These are phyloP conservation scores for Colletotrichum echinochloae DNA, from an alignment of 2,329 filamentous ascomycete genomes.

Conservation along the genomic window DNA sequence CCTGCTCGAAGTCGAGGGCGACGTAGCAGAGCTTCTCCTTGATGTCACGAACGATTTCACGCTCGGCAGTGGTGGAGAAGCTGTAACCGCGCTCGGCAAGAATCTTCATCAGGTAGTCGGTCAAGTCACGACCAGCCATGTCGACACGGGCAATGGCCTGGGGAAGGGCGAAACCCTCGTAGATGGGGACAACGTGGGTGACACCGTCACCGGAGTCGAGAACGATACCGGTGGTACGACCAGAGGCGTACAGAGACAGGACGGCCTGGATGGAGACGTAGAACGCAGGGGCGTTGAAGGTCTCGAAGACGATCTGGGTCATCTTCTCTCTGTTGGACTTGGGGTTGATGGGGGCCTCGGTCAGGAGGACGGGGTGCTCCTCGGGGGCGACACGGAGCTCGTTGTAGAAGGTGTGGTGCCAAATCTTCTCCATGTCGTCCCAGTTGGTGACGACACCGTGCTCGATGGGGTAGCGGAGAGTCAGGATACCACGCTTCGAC, in stretches of 20 bases:
- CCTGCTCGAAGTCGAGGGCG: conserved; percentile 99
- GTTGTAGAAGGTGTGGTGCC: conserved; percentile 99
- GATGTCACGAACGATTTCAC: conserved; percentile 99
- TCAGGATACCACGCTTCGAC: conserved; percentile 99
- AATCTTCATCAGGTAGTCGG: conserved; percentile 99
- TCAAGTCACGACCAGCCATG: conserved; percentile 99
- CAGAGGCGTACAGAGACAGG: conserved; percentile 98
- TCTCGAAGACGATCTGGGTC: conserved; percentile 99
- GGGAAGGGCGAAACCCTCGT: conserved; percentile 99
- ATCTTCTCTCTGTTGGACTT: conserved; percentile 99
- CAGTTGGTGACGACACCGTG: conserved; percentile 99
- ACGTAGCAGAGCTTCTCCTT: conserved; percentile 99
- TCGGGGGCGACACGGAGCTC: conserved; percentile 99
- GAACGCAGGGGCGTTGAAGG: conserved; percentile 99
- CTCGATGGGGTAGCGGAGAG: conserved; percentile 99
- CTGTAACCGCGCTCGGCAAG: conserved; percentile 99
- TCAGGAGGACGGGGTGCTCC: conserved; percentile 99
- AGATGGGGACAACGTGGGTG: conserved; percentile 99
- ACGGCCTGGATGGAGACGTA: conserved; percentile 99
- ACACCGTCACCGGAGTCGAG: conserved; percentile 99
- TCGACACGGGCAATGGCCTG: conserved; percentile 99
- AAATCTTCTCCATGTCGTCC: conserved; percentile 99
- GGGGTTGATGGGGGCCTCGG: conserved; percentile 99
- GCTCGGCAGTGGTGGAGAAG: conserved; percentile 99
- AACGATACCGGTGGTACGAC: conserved; percentile 99